Conservation (phyloP, 225 moss, liverwort and hornwort genomes). For the Pleurozium schreberi region DNA sequence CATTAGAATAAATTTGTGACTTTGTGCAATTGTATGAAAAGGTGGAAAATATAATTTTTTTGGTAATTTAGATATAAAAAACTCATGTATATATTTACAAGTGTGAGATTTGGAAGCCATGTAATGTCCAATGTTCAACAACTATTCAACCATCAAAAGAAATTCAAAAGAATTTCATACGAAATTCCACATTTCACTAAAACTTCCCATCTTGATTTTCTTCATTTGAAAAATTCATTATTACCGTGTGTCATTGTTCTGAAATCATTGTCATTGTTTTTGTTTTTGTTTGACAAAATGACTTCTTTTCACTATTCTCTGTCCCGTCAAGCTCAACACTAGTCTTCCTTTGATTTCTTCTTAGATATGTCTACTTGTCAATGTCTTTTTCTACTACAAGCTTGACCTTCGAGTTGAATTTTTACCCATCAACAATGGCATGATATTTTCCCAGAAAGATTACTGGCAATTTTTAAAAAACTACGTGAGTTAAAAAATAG, state of each 20-base stretch:
- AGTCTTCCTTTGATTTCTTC: neutral
- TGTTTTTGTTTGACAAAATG: neutral
- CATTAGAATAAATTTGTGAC: neutral
- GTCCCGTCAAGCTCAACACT: rapidly evolving
- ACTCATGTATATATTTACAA: neutral
- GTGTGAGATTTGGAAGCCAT: neutral
- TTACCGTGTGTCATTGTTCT: neutral
- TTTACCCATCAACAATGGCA: neutral
- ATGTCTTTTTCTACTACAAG: neutral
- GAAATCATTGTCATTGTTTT: neutral
- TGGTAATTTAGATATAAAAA: neutral
- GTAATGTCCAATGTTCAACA: too few relatives aligned
- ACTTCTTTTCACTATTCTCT: neutral
- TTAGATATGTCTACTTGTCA: neutral
- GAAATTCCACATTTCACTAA: neutral
- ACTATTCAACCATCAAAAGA: too few relatives aligned
- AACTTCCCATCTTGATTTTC: neutral
- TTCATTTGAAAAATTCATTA: neutral
- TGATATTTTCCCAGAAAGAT: too few relatives aligned
- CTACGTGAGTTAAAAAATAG: too few relatives aligned
- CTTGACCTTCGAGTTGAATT: neutral
- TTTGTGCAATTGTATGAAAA: neutral
- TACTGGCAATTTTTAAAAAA: too few relatives aligned
- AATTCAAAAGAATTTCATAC: neutral
- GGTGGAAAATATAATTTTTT: neutral